Evolutionary conservation across 371 early-diverging fungal genomes (phyloP).

Genomic region (Mycotypha africana): DNA sequence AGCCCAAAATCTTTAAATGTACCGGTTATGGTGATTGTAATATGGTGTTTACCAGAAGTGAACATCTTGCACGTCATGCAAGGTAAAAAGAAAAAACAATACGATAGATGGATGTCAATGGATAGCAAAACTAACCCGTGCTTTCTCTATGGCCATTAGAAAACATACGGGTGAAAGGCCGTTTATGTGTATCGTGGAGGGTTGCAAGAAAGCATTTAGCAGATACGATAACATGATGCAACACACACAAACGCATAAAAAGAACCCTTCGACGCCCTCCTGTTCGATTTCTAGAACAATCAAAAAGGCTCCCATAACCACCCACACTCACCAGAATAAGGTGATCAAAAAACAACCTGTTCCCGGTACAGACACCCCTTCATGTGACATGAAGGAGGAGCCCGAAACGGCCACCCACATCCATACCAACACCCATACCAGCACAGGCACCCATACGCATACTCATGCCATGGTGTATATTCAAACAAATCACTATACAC

Average conservation of each 20-base stretch:
- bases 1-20: constrained; percentile 51
- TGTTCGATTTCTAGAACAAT: too few species aligned
- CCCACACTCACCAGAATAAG: too few species aligned
- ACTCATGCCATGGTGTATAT: not conserved
- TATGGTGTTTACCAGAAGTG: constrained; percentile 59
- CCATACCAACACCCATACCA: not conserved
- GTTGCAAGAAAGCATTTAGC: constrained; percentile 50
- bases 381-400: constrained; percentile 10
- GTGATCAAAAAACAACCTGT: too few species aligned
- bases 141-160: too few species aligned
- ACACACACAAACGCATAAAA: constrained; percentile 54
- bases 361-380: not conserved
- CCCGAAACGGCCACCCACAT: not conserved
- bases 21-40: constrained; percentile 55
- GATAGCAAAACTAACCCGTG: too few species aligned
- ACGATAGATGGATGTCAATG: too few species aligned
- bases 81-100: constrained; percentile 25
- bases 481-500: not conserved
- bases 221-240: constrained; percentile 65
- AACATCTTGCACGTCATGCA: constrained; percentile 55
- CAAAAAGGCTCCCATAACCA: too few species aligned
- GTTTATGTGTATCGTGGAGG: constrained; percentile 49
- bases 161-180: constrained; percentile 66
- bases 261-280: too few species aligned
- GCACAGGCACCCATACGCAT: not conserved